Conservation (phyloP, 805 yeast genomes). For the Candida methanosorbosa region DNA sequence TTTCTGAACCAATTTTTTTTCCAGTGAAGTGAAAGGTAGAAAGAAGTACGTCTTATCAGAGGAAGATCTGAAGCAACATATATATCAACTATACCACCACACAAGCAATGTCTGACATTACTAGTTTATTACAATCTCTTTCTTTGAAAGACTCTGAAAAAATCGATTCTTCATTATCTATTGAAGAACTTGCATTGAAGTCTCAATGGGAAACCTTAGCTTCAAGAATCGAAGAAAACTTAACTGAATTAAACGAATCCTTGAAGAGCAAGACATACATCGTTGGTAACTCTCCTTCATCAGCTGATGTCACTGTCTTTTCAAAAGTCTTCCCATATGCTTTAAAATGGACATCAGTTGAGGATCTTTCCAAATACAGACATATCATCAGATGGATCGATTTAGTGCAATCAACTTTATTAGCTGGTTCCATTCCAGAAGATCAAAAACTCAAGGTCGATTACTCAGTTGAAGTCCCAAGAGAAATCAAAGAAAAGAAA, state of each 20-base stretch:
- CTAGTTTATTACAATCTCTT: conserved; percentile 21
- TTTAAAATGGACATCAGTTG: conserved; percentile 41
- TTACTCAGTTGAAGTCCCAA: conserved; percentile 56
- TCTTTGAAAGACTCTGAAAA: conserved; percentile 8
- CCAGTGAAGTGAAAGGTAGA: too few species aligned
- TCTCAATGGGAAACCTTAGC: conserved; percentile 77
- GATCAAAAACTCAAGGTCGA: conserved; percentile 50
- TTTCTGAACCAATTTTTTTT: background rate
- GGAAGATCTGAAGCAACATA: too few species aligned
- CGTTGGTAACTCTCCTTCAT: conserved; percentile 56
- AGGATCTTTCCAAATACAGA: conserved; percentile 56
- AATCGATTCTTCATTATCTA: conserved; percentile 18
- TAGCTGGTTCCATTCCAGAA: conserved; percentile 41
- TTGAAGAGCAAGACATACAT: conserved; percentile 67
- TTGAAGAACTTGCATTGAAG: conserved; percentile 45
- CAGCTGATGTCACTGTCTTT: conserved; percentile 66
- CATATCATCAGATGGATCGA: conserved; percentile 93
- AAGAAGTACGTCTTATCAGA: too few species aligned
- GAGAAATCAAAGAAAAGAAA: conserved; percentile 32
- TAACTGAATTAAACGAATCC: conserved; percentile 55
- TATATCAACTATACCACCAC: background rate
- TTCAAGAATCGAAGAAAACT: conserved; percentile 44
- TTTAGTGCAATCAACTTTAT: conserved; percentile 59
- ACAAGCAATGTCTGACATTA: conserved; percentile 19
- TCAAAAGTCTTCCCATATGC: conserved; percentile 57